Conservation (phyloP, 2,329 filamentous ascomycete species). For the Cladosporium sp. region DNA sequence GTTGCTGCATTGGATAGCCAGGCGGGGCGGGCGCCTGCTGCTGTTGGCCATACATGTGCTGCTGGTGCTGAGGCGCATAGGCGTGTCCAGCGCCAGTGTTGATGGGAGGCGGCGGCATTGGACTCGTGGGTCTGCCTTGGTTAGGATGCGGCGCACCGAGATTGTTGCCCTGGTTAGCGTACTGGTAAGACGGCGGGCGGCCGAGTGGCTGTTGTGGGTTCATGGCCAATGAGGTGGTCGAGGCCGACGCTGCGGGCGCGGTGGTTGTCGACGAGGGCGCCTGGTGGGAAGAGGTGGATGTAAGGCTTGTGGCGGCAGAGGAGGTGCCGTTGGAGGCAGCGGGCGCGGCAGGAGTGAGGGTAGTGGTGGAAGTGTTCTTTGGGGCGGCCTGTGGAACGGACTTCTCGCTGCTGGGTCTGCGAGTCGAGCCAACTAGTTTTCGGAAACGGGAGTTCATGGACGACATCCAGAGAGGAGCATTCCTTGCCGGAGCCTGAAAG, state of each 20-base stretch:
- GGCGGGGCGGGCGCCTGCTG: slow-evolving; percentile 24
- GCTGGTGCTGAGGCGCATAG: slow-evolving; percentile 44
- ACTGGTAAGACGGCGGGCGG: slow-evolving; percentile 62
- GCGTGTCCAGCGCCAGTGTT: slow-evolving; percentile 45
- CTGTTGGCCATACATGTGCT: slow-evolving; percentile 38
- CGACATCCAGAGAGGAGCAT: slow-evolving; percentile 53
- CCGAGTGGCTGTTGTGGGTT: slow-evolving; percentile 51
- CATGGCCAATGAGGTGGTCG: slow-evolving; percentile 53
- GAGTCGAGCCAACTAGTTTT: slow-evolving; percentile 76
- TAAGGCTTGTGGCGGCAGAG: slow-evolving; percentile 28
- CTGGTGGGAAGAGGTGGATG: slow-evolving; percentile 33
- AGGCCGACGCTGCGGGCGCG: slow-evolving; percentile 32
- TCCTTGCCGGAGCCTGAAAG: slow-evolving; percentile 9
- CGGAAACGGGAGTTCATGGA: slow-evolving; percentile 77
- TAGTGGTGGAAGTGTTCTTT: slow-evolving; percentile 41
- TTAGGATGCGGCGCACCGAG: slow-evolving; percentile 38
- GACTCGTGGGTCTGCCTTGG: slow-evolving; percentile 46
- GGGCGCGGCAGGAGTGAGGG: slow-evolving; percentile 34
- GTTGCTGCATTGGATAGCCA: slow-evolving; percentile 34
- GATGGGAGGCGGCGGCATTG: slow-evolving; percentile 43
- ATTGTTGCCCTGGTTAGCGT: slow-evolving; percentile 39
- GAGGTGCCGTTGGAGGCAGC: slow-evolving; percentile 32
- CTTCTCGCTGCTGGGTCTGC: slow-evolving; percentile 66
- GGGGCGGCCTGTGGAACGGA: slow-evolving; percentile 33
- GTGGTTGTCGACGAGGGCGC: slow-evolving; percentile 19